Conservation (phyloP, 2,329 filamentous ascomycete genomes). For the Trichoderma arundinaceum region DNA sequence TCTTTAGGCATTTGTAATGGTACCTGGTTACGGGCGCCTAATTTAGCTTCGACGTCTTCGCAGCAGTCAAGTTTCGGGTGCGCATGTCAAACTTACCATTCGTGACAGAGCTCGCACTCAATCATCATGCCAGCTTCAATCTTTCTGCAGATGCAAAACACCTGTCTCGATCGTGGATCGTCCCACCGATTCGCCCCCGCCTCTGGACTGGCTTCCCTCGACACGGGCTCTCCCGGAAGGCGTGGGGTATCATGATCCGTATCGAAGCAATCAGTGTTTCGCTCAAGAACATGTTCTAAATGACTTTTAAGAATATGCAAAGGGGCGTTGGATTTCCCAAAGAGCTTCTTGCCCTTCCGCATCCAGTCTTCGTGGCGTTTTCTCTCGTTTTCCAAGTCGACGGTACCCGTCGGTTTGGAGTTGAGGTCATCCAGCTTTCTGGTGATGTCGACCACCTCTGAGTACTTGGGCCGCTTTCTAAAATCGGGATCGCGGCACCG, state of each 20-base stretch:
- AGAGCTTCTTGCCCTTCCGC: conserved; percentile 95
- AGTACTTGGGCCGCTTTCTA: conserved; percentile 80
- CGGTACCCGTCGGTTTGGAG: conserved; percentile 86
- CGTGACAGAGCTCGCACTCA: conserved; percentile 95
- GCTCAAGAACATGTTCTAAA: conserved; percentile 89
- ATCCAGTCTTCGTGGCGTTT: conserved; percentile 99
- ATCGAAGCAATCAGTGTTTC: conserved; percentile 91
- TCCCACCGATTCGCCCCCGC: conserved; percentile 62
- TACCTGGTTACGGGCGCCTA: conserved; percentile 64
- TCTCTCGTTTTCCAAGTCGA: conserved; percentile 92
- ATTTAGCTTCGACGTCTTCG: background rate
- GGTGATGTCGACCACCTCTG: conserved; percentile 88
- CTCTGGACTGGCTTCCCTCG: conserved; percentile 72
- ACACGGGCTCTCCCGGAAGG: conserved; percentile 88
- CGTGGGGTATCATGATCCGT: conserved; percentile 82
- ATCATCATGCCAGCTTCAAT: conserved; percentile 99
- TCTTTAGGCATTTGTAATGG: conserved; percentile 97
- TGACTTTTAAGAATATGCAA: conserved; percentile 94
- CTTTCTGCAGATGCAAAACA: conserved; percentile 95
- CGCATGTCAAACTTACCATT: conserved; percentile 73
- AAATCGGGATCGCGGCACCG: conserved; percentile 77
- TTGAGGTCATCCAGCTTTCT: conserved; percentile 87
- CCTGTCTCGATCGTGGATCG: conserved; percentile 71
- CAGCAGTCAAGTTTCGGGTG: background rate
- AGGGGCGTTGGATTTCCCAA: conserved; percentile 96